Base-by-base conservation (phyloP, 768 basidiomycete genomes). In the Russula compacta region DNA sequence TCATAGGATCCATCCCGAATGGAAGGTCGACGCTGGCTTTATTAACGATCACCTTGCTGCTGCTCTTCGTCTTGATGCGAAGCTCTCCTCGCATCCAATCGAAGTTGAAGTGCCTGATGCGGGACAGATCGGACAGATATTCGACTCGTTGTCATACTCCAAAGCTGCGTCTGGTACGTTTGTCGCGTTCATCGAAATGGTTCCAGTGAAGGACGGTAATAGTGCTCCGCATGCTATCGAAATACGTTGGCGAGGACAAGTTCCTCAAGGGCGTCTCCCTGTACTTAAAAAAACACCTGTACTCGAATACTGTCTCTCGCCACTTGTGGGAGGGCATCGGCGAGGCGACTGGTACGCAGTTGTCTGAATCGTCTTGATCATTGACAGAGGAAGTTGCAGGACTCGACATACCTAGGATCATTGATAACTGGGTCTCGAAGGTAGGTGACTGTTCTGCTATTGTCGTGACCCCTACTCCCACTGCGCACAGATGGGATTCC, bases 211-310 rank as follows among this genome's bases (percentile, higher is more conserved):
- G 40, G 19, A 42, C 5, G 17, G 3, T 24, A 2, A 50, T 24
- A 81, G 95, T 97, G n/a, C 81, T 98, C 50, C 88, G 92, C 68
- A 98, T 98, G 95, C 77, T 98, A 58, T 84, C 86, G 21, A 83
- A 83, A 69, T 87, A 88, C 64, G 91, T 95, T 19, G 93, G 95
- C 50, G 86, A 97, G 72, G 91, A 93, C 6, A 79, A 75, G 59
- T 97, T 98, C 81, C 73, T 94, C 53, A 83, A 84, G 67, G 90
- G 91, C 38, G 92, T 95, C 48, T 92, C 92, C 2, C 80, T 90
- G 60, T 98, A 98, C 75, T 83, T 98, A 64, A 95, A 94, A 76
- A 83, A 85, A 64, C 86, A 90, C 66, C 75, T 93, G 8, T 98
- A 87, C 71, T 84, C 79, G 29, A 97, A 92, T 73, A 90, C 86